Evolutionary conservation across 2,329 filamentous ascomycete genomes (phyloP).

Genomic region (Pseudogymnoascus verrucosus): DNA sequence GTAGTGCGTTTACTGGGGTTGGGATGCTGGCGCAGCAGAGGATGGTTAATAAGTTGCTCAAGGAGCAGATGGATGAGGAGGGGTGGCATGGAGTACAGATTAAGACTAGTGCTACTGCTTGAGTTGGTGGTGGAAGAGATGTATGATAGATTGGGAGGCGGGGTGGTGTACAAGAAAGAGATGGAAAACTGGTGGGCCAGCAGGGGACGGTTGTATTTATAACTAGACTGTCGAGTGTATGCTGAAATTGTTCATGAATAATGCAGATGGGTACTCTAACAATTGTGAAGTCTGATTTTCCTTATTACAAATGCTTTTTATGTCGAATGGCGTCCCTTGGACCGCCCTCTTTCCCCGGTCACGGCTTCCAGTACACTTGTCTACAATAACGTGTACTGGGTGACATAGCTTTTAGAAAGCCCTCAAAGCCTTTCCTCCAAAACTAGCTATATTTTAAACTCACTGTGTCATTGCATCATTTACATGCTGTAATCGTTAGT

Average conservation of each 20-base stretch:
- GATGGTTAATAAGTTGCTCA: slow-evolving; percentile 67
- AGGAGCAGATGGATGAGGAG: slow-evolving; percentile 58
- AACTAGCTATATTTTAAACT: background rate
- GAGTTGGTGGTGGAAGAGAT: background rate
- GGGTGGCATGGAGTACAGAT: slow-evolving; percentile 78
- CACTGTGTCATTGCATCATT: background rate
- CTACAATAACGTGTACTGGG: background rate
- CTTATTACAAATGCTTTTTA: slow-evolving; percentile 5
- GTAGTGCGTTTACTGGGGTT: slow-evolving; percentile 60
- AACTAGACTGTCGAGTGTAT: background rate
- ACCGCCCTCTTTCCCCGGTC: background rate
- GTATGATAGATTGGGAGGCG: background rate
- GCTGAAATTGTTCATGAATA: background rate
- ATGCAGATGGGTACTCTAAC: background rate
- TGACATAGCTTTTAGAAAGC: background rate
- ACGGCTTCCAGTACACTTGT: background rate
- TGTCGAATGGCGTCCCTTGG: background rate
- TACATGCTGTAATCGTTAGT: background rate
- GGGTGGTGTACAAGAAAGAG: background rate
- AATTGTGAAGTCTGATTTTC: background rate
- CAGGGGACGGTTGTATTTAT: background rate
- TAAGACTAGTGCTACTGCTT: slow-evolving; percentile 49
- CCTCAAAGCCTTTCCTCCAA: background rate
- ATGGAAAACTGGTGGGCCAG: background rate
- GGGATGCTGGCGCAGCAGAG: slow-evolving; percentile 74